phyloP scores from a whole-genome alignment of 306 rosid genomes.

The Begonia masoniana region DNA sequence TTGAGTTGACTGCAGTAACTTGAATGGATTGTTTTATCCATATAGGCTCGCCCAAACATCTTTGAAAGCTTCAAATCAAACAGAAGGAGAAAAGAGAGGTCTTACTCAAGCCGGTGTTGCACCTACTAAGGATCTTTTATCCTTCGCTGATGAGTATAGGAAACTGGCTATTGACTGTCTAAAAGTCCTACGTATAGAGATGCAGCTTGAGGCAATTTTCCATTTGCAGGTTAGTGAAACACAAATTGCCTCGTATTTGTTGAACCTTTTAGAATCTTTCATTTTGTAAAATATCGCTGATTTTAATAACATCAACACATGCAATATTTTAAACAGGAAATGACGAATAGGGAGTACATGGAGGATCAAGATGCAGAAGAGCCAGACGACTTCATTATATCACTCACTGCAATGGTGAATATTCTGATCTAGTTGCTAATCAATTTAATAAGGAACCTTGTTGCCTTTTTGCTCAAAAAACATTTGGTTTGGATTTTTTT shows the following conservation, averaged over 20 bases:
- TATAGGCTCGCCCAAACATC: conserved; percentile 70
- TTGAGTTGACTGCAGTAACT: no score
- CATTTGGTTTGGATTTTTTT: not conserved
- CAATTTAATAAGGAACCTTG: not conserved
- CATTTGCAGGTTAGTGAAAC: conserved; percentile 78
- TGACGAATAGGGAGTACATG: conserved; percentile 78
- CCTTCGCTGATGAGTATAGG: conserved; percentile 91
- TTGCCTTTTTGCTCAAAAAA: not conserved
- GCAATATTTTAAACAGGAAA: conserved; percentile 55
- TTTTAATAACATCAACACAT: conserved; percentile 7
- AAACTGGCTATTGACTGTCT: conserved; percentile 91
- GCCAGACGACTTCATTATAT: conserved; percentile 90
- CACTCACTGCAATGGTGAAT: conserved; percentile 84
- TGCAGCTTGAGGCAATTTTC: conserved; percentile 90
- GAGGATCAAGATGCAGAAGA: conserved; percentile 99
- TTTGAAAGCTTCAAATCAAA: conserved; percentile 39
- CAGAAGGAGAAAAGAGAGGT: conserved; percentile 26
- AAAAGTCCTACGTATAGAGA: conserved; percentile 87
- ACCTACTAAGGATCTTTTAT: conserved; percentile 53
- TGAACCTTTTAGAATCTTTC: no score
- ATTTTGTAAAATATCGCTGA: not conserved
- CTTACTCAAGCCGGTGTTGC: conserved; percentile 41
- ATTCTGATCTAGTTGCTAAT: conserved; percentile 3
- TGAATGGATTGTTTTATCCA: not conserved
- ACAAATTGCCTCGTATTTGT: not conserved